Evolutionary conservation across 2,329 filamentous ascomycete genomes (phyloP).

Genomic region (Lojkania enalia): DNA sequence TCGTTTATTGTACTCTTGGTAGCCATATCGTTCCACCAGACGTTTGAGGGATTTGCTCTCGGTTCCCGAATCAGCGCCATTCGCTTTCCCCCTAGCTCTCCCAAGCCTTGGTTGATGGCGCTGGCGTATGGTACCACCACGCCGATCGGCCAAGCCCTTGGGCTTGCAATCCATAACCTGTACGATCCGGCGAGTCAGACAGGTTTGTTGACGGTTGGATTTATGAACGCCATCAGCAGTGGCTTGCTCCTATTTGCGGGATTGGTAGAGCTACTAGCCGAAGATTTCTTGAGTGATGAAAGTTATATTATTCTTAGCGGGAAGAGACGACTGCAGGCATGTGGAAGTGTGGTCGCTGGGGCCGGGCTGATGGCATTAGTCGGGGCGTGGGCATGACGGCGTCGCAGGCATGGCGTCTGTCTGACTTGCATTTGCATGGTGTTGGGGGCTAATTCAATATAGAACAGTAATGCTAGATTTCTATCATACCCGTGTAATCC

Average conservation of each 20-base stretch:
- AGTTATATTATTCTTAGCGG: constrained; percentile 65
- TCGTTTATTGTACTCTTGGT: constrained; percentile 68
- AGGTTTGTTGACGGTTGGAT: constrained; percentile 54
- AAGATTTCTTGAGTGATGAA: constrained; percentile 62
- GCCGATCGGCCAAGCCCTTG: constrained; percentile 55
- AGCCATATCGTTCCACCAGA: constrained; percentile 73
- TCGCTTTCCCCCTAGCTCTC: constrained; percentile 69
- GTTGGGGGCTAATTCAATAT: no score
- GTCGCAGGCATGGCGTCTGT: not conserved
- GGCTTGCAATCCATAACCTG: constrained; percentile 53
- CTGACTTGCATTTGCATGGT: constrained; percentile 4
- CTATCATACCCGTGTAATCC: no score
- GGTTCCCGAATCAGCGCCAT: constrained; percentile 72
- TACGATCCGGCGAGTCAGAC: constrained; percentile 55
- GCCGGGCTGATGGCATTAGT: constrained; percentile 68
- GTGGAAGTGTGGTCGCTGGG: constrained; percentile 62
- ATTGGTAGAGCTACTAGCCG: constrained; percentile 54
- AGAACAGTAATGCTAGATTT: no score
- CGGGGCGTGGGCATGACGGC: constrained; percentile 62
- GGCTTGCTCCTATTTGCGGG: constrained; percentile 55
- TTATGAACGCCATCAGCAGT: constrained; percentile 55
- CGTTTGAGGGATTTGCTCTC: constrained; percentile 70
- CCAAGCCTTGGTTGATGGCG: constrained; percentile 74
- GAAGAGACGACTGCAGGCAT: constrained; percentile 63
- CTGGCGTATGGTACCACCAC: constrained; percentile 64